phyloP scores from a whole-genome alignment of 768 basidiomycete genomes.

The Calocybe indica region DNA sequence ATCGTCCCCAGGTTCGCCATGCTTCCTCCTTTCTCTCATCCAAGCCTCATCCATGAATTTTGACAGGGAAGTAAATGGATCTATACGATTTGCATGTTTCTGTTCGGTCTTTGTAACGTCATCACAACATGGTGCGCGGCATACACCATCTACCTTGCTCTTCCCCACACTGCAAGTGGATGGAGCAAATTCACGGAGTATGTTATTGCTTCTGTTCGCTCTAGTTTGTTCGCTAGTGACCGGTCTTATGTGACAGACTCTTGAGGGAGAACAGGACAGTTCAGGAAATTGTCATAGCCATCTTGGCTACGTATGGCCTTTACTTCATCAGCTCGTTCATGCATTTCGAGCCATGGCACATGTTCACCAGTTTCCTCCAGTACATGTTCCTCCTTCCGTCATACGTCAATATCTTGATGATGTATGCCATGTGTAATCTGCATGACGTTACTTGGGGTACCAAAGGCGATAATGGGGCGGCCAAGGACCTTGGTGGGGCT shows the following conservation, averaged over 20 bases:
- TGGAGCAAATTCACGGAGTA: constrained; percentile 74
- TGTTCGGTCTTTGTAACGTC: constrained; percentile 74
- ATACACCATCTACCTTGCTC: constrained; percentile 83
- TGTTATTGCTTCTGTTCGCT: constrained; percentile 16
- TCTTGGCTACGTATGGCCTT: constrained; percentile 72
- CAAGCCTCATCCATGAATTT: background rate
- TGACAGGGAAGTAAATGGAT: constrained; percentile 78
- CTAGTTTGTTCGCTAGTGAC: background rate
- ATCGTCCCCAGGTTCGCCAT: constrained; percentile 61
- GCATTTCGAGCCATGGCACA: constrained; percentile 95
- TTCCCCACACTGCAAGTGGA: constrained; percentile 66
- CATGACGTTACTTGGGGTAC: constrained; percentile 93
- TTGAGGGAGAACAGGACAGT: constrained; percentile 63
- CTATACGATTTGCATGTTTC: constrained; percentile 67
- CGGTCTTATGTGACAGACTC: constrained; percentile 31
- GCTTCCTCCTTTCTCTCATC: constrained; percentile 1
- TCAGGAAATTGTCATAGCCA: constrained; percentile 79
- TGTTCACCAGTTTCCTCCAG: constrained; percentile 88
- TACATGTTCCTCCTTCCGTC: constrained; percentile 87
- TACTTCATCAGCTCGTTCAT: constrained; percentile 85
- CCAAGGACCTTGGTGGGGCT: constrained; percentile 86
- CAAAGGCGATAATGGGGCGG: constrained; percentile 84
- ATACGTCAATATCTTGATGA: constrained; percentile 81
- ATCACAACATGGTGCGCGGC: constrained; percentile 87
- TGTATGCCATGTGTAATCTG: constrained; percentile 91